Percentiles rank a stretch among this genome's conserved stretches.
These are phyloP conservation scores for Pseudopediastrum boryanum DNA, from an alignment of 139 green algal genomes.

Conservation along the genomic window DNA sequence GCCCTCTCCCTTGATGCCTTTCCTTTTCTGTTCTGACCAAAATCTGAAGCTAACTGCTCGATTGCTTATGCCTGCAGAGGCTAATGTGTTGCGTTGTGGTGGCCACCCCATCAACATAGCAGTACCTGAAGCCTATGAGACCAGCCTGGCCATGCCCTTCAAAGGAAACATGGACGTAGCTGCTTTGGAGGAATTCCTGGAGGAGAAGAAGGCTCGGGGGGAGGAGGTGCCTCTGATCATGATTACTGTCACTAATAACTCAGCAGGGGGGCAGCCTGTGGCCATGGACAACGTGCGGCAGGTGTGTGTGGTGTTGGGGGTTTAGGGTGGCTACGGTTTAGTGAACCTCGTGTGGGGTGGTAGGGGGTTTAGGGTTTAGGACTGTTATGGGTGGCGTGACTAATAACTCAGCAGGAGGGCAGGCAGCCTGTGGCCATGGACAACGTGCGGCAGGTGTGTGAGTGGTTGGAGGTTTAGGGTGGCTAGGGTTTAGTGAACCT, in stretches of 20 bases:
- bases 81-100: slow-evolving; percentile 1
- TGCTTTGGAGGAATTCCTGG: slow-evolving; percentile 23
- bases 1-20: background rate
- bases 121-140: slow-evolving; percentile 37
- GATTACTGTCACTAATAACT: slow-evolving; percentile 45
- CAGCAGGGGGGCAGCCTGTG: slow-evolving; percentile 37
- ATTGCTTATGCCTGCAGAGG: background rate
- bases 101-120: slow-evolving; percentile 29
- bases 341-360: too few species aligned
- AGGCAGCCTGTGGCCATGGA: slow-evolving; percentile 40
- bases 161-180: slow-evolving; percentile 41
- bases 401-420: slow-evolving; percentile 40
- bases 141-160: slow-evolving; percentile 11
- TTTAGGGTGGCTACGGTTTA: too few species aligned
- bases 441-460: slow-evolving; percentile 32
- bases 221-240: slow-evolving; percentile 23
- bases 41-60: background rate
- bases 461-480: too few species aligned
- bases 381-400: too few species aligned
- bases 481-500: too few species aligned
- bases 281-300: slow-evolving; percentile 36
- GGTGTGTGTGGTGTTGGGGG: too few species aligned
- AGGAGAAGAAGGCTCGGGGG: slow-evolving; percentile 15
- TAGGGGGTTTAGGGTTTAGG: too few species aligned
- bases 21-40: background rate